These are phyloP conservation scores for Lolium rigidum DNA, from an alignment of 176 grass and related monocot genomes.

Conservation along the genomic window DNA sequence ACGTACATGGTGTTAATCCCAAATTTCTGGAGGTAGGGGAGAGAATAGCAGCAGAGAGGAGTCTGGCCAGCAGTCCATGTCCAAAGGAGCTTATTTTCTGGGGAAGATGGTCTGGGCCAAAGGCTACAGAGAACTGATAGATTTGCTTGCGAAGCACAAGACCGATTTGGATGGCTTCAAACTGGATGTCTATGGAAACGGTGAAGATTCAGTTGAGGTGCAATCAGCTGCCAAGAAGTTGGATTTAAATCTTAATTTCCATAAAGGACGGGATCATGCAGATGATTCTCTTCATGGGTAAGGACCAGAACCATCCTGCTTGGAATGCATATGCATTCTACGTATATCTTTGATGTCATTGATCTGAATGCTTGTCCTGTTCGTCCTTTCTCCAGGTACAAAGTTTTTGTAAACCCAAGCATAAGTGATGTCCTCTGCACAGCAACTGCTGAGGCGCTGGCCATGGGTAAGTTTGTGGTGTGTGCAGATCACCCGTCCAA, in stretches of 20 bases:
- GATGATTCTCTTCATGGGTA: slow-evolving; percentile 96
- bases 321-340: neutral
- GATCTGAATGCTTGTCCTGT: slow-evolving; percentile 22
- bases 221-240: slow-evolving; percentile 72
- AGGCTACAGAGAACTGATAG: slow-evolving; percentile 89
- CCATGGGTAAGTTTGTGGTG: slow-evolving; percentile 92
- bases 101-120: slow-evolving; percentile 99
- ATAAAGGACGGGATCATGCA: slow-evolving; percentile 89
- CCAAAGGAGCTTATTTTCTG: slow-evolving; percentile 93
- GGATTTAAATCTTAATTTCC: slow-evolving; percentile 88
- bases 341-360: neutral
- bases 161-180: slow-evolving; percentile 80
- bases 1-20: slow-evolving; percentile 92
- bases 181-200: slow-evolving; percentile 87
- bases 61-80: slow-evolving; percentile 63
- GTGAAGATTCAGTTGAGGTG: slow-evolving; percentile 87
- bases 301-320: neutral
- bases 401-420: slow-evolving; percentile 92
- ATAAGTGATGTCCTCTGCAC: slow-evolving; percentile 90
- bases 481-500: slow-evolving; percentile 92
- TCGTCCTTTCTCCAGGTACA: slow-evolving; percentile 66
- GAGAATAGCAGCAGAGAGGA: slow-evolving; percentile 65
- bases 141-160: slow-evolving; percentile 77
- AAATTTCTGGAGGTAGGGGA: slow-evolving; percentile 89
- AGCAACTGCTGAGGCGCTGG: slow-evolving; percentile 78